Base-by-base conservation (phyloP, 306 rosid species). In the Canavalia gladiata region DNA sequence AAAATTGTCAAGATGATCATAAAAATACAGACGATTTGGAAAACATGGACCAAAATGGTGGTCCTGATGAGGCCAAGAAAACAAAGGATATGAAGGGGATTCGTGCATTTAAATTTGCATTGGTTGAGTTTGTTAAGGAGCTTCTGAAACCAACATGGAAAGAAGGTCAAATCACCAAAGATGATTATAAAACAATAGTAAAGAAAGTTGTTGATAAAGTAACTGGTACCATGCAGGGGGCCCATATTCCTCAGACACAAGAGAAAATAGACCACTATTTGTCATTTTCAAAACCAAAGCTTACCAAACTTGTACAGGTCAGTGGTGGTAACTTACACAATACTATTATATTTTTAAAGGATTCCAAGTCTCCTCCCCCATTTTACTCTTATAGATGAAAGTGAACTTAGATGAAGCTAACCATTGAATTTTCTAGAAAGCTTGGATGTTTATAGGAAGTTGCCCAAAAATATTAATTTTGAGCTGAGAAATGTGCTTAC, bases 81-180 rank as follows among this genome's bases (percentile, higher is more conserved):
- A 28, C 62, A 67, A 96, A 93, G 88, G 99, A 93, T 57, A 54
- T 42, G 46, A 96, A 96, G 88, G 99, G 92, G 52, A 54, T 75
- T 73, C 97, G 97, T 58, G 91, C 97, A 5, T 96, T 96, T 83
- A 96, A 93, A 86, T 96, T 96, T 90, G 88, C 98, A 33, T 85
- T 93, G 82, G 99, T 88, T 57, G 99, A 96, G 84, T 90, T 88
- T 41, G 90, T 96, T 73, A 96, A 96, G 88, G 99, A 96, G 86
- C 90, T 96, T 85, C 79, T 93, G 76, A 96, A 96, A 87, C 97
- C 97, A 34, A 67, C 97, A 33, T 96, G 99, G 99, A 96, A 92
- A 85, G 99, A 93, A 30, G 99, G 99, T 82, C 91, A 88, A 78
- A 88, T 93, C 74, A 86, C 78, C 79, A 96, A 96, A 84, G 99